These are phyloP conservation scores for Rhynchospora pubera DNA, from an alignment of 176 grass and related monocot genomes.

Conservation along the genomic window DNA sequence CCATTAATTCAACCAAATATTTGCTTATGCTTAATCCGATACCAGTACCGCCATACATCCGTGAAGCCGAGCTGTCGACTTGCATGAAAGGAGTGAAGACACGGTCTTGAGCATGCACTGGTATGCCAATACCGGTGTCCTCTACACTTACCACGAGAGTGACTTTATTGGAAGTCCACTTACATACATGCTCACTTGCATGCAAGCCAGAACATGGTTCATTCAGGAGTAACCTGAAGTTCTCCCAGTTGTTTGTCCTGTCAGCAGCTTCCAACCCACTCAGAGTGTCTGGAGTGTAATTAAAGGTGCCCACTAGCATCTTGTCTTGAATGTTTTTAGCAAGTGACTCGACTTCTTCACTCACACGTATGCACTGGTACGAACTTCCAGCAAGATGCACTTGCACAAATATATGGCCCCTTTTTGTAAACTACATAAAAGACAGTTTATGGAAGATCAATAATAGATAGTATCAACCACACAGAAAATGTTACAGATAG, in stretches of 20 bases:
- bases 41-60: conserved; percentile 90
- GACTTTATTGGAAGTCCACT: conserved; percentile 27
- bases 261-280: conserved; percentile 90
- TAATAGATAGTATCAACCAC: not conserved
- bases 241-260: conserved; percentile 63
- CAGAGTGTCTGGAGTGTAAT: conserved; percentile 60
- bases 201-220: conserved; percentile 31
- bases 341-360: conserved; percentile 31
- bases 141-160: conserved; percentile 69
- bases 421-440: conserved; percentile 69
- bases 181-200: conserved; percentile 22
- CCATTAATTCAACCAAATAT: conserved; percentile 93
- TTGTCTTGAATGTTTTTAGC: conserved; percentile 24
- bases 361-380: conserved; percentile 21
- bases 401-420: conserved; percentile 87
- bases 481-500: not conserved
- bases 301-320: conserved; percentile 28
- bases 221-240: conserved; percentile 63
- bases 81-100: conserved; percentile 97
- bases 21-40: conserved; percentile 97
- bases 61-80: conserved; percentile 91
- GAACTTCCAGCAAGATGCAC: conserved; percentile 60
- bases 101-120: conserved; percentile 71
- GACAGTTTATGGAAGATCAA: not conserved
- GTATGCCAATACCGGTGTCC: conserved; percentile 93